phyloP scores from a whole-genome alignment of 441 rosid species.

The Erodium moschatum region DNA sequence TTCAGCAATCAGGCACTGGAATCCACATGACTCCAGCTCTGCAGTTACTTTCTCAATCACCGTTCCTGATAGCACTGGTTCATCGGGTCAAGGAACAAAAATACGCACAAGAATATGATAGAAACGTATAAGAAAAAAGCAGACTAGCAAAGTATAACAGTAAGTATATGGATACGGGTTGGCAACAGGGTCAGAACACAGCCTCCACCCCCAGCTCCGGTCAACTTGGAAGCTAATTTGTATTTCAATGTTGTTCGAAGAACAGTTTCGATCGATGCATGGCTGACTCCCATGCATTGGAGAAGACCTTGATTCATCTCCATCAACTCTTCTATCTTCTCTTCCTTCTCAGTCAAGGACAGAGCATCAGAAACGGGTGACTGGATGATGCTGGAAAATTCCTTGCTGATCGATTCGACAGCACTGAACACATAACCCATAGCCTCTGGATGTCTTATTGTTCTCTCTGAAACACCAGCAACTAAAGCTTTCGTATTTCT shows the following conservation, averaged over 20 bases:
- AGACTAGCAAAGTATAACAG: neutral
- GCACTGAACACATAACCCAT: constrained; percentile 65
- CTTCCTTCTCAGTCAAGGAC: constrained; percentile 50
- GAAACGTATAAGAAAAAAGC: neutral
- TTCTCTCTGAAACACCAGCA: constrained; percentile 75
- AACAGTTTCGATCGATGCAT: constrained; percentile 69
- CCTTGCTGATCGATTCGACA: constrained; percentile 71
- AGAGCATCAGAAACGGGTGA: constrained; percentile 39
- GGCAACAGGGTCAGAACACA: constrained; percentile 82
- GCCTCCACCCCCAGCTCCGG: constrained; percentile 97
- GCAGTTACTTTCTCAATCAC: constrained; percentile 47
- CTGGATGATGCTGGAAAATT: constrained; percentile 49
- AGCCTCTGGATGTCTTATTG: constrained; percentile 51
- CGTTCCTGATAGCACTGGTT: constrained; percentile 42
- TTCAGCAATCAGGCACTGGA: constrained; percentile 62
- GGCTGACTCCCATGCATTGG: constrained; percentile 83
- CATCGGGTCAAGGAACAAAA: constrained; percentile 35
- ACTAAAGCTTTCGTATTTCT: constrained; percentile 86
- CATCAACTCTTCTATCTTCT: constrained; percentile 61
- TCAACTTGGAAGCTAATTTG: constrained; percentile 72
- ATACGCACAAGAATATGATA: neutral
- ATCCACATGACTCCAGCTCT: constrained; percentile 68
- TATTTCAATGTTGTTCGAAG: constrained; percentile 63
- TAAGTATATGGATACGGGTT: constrained; percentile 51
- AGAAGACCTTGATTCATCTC: constrained; percentile 92